A percentile compares a stretch with the other conserved stretches of the same genome.
Conservation (phyloP, 2,329 filamentous ascomycete genomes). For the Ophiostoma novo-ulmi region DNA sequence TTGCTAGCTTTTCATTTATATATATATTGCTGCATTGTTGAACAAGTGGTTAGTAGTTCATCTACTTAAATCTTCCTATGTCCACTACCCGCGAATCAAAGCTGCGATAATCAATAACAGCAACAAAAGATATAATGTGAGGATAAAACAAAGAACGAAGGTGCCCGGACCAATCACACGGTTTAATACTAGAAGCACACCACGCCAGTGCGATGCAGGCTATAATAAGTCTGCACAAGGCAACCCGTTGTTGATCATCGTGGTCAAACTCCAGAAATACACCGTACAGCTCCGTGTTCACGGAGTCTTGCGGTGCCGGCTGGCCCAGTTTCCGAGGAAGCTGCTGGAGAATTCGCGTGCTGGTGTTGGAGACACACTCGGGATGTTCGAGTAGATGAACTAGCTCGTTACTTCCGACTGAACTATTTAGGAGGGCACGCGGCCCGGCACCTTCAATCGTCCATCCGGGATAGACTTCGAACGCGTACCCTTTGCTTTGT, state of each 20-base stretch:
- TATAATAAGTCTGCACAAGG: too few species aligned
- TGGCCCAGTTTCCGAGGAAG: background rate
- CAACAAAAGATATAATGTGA: too few species aligned
- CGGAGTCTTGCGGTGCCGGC: background rate
- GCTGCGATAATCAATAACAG: too few species aligned
- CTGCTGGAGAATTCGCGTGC: background rate
- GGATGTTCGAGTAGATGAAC: background rate
- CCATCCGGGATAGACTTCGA: background rate
- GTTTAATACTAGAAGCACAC: too few species aligned
- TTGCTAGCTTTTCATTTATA: too few species aligned
- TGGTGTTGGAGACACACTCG: background rate
- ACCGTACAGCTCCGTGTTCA: background rate
- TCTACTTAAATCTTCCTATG: too few species aligned
- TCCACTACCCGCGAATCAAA: too few species aligned
- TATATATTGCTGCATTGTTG: too few species aligned
- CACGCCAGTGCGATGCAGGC: too few species aligned
- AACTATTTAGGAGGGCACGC: background rate
- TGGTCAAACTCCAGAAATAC: background rate
- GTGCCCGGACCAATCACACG: too few species aligned
- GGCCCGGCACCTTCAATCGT: background rate
- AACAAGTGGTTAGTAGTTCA: too few species aligned
- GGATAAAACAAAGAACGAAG: too few species aligned
- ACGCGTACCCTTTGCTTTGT: background rate
- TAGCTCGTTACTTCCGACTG: background rate
- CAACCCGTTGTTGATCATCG: background rate